Conservation (phyloP, 148 eudicot genomes). For the Spergularia marina region DNA sequence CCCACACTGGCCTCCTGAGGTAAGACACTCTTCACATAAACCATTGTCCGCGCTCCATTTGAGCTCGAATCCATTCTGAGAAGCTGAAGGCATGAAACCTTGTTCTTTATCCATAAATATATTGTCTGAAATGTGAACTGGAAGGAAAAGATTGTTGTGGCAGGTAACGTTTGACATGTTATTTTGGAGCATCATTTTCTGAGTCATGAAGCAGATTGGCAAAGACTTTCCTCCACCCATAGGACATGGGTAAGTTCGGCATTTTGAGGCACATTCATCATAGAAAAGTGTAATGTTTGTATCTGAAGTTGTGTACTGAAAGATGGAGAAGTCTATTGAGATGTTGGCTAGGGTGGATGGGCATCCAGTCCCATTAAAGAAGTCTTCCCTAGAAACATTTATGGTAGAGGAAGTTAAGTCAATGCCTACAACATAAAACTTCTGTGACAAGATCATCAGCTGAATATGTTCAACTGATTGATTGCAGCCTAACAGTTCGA, state of each 20-base stretch:
- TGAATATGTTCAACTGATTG: constrained; percentile 6
- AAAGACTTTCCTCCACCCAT: neutral
- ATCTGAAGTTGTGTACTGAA: constrained; percentile 24
- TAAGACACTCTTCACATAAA: constrained; percentile 35
- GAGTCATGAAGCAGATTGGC: constrained; percentile 27
- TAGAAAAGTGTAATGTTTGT: constrained; percentile 21
- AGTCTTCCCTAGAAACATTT: constrained; percentile 22
- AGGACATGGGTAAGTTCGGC: constrained; percentile 21
- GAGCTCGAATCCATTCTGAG: constrained; percentile 50
- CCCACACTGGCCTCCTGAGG: constrained; percentile 60
- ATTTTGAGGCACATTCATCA: constrained; percentile 25
- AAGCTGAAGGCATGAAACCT: neutral
- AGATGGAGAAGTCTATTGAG: constrained; percentile 19
- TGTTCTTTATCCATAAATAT: neutral
- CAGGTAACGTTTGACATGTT: constrained; percentile 17
- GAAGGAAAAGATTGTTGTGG: constrained; percentile 24
- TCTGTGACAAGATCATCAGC: constrained; percentile 20
- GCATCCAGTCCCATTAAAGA: constrained; percentile 12
- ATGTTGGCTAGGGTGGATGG: constrained; percentile 17
- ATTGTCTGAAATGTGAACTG: constrained; percentile 8
- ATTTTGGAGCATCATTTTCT: constrained; percentile 11
- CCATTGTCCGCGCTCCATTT: constrained; percentile 38
- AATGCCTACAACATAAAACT: constrained; percentile 1
- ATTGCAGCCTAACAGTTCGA: constrained; percentile 22
- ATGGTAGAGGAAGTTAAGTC: constrained; percentile 10